These are phyloP conservation scores for Solanum gracilifrons DNA, from an alignment of 257 asterid genomes.

Conservation along the genomic window DNA sequence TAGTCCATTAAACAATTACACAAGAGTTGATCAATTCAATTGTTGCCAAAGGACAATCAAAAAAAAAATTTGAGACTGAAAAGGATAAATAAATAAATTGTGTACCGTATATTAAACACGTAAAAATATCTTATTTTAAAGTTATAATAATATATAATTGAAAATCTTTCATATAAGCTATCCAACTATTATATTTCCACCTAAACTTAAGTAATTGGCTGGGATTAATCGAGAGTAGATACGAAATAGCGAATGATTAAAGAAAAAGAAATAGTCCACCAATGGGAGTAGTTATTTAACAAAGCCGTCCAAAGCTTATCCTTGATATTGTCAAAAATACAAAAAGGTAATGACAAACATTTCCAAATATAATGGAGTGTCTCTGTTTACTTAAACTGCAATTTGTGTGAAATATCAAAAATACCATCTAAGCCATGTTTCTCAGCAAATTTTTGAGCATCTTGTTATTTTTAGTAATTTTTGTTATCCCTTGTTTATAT, in stretches of 20 bases:
- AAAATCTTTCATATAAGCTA: neutral
- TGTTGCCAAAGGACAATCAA: neutral
- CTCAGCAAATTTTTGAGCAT: neutral
- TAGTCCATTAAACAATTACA: too few relatives aligned
- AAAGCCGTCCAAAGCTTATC: neutral
- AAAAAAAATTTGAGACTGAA: neutral
- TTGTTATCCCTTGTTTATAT: neutral
- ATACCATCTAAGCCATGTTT: neutral
- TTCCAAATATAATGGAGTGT: neutral
- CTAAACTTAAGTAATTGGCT: neutral
- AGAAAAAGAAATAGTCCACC: neutral
- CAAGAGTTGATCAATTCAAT: neutral
- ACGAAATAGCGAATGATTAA: neutral
- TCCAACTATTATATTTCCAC: neutral
- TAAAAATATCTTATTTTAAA: too few relatives aligned
- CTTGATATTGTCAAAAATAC: neutral
- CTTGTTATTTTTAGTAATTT: neutral
- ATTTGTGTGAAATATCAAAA: neutral
- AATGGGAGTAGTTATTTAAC: neutral
- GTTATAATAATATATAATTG: neutral
- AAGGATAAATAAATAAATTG: neutral
- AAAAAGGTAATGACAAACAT: neutral
- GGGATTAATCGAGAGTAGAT: neutral
- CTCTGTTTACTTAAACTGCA: neutral
- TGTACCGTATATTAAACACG: neutral